Percentiles rank a stretch among this genome's conserved stretches.
phyloP scores from a whole-genome alignment of 768 basidiomycete species.

The Boletus bicolor region DNA sequence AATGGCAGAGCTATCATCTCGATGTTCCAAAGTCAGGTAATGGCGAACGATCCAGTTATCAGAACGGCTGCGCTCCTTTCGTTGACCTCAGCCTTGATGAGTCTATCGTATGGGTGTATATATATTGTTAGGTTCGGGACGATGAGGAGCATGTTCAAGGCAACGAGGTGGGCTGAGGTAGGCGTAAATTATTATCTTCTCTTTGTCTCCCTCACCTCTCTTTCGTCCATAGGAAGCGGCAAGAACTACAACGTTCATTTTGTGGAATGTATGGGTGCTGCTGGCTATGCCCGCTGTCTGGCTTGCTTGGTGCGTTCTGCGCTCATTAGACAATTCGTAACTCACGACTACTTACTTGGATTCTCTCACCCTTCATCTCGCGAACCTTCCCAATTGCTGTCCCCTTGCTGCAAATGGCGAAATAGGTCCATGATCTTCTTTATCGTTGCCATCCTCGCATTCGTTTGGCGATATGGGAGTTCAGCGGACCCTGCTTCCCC shows the following conservation, averaged over 20 bases:
- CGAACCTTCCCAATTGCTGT: neutral
- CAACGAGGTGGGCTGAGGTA: conserved; percentile 72
- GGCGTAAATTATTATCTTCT: neutral
- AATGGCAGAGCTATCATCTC: conserved; percentile 59
- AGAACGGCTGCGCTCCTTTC: conserved; percentile 63
- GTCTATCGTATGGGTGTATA: conserved; percentile 68
- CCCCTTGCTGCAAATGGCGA: neutral
- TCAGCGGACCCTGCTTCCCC: conserved; percentile 36
- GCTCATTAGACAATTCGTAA: neutral
- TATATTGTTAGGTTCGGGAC: conserved; percentile 70
- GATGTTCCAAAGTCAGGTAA: conserved; percentile 55
- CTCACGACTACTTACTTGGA: neutral
- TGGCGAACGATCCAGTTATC: conserved; percentile 56
- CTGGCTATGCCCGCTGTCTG: conserved; percentile 66
- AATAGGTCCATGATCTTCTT: conserved; percentile 67
- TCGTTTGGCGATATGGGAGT: conserved; percentile 63
- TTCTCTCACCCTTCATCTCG: neutral
- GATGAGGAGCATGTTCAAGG: conserved; percentile 71
- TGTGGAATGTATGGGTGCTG: conserved; percentile 70
- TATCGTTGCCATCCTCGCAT: conserved; percentile 58
- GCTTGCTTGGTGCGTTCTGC: conserved; percentile 55
- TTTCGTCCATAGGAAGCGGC: conserved; percentile 50
- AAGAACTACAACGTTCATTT: conserved; percentile 41
- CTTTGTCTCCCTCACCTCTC: neutral
- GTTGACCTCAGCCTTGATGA: conserved; percentile 64